phyloP scores from a whole-genome alignment of 2,329 filamentous ascomycete species.

The Venturiaceae sp. region DNA sequence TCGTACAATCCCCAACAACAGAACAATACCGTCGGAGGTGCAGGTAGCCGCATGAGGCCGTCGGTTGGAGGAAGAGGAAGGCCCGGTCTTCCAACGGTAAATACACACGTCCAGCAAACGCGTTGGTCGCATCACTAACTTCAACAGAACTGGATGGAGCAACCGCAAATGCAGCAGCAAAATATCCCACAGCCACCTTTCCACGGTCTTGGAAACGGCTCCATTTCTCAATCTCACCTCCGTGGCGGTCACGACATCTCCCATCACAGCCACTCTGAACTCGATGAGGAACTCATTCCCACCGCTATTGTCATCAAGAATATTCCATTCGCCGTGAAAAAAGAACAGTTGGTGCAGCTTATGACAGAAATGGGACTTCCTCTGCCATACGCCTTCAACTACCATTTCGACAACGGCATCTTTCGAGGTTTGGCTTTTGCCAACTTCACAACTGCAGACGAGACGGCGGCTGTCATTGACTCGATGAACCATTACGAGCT shows the following conservation, averaged over 20 bases:
- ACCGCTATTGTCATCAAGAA: constrained; percentile 99
- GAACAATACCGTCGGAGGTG: constrained; percentile 50
- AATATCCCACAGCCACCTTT: constrained; percentile 28
- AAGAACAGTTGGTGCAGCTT: constrained; percentile 83
- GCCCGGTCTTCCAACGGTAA: constrained; percentile 62
- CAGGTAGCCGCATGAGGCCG: constrained; percentile 46
- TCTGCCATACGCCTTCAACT: constrained; percentile 97
- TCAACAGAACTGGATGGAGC: constrained; percentile 53
- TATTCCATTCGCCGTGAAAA: constrained; percentile 96
- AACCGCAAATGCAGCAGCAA: constrained; percentile 31
- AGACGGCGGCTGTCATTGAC: constrained; percentile 87
- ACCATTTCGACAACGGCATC: constrained; percentile 97
- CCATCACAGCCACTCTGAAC: constrained; percentile 39
- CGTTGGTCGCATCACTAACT: constrained; percentile 11
- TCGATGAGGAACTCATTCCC: constrained; percentile 83
- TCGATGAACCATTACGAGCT: constrained; percentile 93
- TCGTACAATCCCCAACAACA: constrained; percentile 49
- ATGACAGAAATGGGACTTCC: constrained; percentile 94
- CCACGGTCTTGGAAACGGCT: constrained; percentile 23
- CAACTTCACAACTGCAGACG: constrained; percentile 93
- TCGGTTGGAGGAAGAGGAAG: constrained; percentile 38
- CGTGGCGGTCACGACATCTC: constrained; percentile 17
- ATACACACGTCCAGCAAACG: constrained; percentile 3
- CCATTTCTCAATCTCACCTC: constrained; percentile 17
- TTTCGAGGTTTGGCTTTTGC: constrained; percentile 94